Conservation (phyloP, 768 basidiomycete genomes). For the Roridomyces roridus region DNA sequence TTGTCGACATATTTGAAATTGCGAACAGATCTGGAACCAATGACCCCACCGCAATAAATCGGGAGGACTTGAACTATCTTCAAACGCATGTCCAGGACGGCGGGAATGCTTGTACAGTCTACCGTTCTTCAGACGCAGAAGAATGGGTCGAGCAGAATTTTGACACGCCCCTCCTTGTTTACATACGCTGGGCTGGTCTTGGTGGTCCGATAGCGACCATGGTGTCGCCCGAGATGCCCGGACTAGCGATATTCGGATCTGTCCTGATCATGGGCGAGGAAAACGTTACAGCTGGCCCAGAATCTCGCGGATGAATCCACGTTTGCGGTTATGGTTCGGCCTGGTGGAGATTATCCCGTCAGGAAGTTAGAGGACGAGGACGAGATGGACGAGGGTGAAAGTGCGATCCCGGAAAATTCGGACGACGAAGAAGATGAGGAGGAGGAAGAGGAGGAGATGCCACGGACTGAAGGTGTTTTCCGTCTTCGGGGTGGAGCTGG, state of each 20-base stretch:
- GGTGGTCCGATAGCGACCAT: background rate
- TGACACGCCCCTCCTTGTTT: background rate
- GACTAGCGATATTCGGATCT: background rate
- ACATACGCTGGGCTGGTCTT: background rate
- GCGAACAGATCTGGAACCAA: background rate
- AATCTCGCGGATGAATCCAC: background rate
- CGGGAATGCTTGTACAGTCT: background rate
- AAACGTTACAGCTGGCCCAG: background rate
- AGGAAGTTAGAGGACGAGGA: no score
- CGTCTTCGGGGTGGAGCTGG: conserved; percentile 1
- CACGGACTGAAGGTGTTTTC: background rate
- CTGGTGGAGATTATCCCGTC: background rate
- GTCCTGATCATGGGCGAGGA: background rate
- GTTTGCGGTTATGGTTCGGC: background rate
- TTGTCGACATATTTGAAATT: background rate
- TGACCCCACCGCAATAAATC: conserved; percentile 2
- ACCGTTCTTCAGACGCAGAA: background rate
- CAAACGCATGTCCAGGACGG: background rate
- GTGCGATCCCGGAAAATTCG: no score
- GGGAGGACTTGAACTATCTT: background rate
- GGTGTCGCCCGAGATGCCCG: background rate
- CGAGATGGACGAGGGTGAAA: no score
- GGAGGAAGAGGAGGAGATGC: no score
- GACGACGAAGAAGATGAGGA: no score
- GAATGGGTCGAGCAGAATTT: background rate